Evolutionary conservation across 257 asterid species (phyloP), one percentile per base, ranked within the genome.

Genomic region (Rubia yunnanensis): DNA sequence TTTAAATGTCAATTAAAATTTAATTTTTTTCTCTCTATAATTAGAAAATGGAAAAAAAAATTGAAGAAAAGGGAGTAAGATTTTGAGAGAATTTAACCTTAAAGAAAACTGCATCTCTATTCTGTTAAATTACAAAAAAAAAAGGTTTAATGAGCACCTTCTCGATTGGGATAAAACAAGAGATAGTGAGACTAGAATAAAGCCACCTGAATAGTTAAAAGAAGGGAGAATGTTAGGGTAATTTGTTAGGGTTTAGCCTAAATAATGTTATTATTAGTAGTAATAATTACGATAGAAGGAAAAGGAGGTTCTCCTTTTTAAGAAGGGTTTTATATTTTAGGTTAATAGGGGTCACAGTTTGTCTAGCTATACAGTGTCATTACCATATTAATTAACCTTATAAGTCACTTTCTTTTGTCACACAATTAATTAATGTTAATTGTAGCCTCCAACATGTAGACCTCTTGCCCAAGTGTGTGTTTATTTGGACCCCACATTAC

Each of bases 321-420:
- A 49, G 31, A 41, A 23, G 22, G 1, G 60, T 48, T 38, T n/a
- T n/a, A n/a, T 59, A 11, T 28, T 41, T 69, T 80, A 70, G 65
- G 66, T 72, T 41, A 20, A 60, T 65, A 65, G 71, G 74, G 80
- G 80, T 74, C 74, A 78, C 81, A 80, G 61, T 75, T 83, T 85
- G 87, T 85, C 83, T 72, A 81, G 87, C 87, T 81, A 75, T 77
- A 83, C 48, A 65, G 68, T 66, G 69, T 65, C 61, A 74, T 59
- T 67, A 66, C 70, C 58, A 66, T 74, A 48, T 57, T 70, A 72
- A 81, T 58, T 74, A 78, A 76, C 79, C 70, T 41, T 71, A 72
- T 78, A 66, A 74, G 44, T 74, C 74, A 80, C 81, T 74, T 68
- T 66, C 73, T 71, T 57, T 28, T 78, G 87, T 79, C 78, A 60